Evolutionary conservation across 139 green algal species (phyloP), one percentile per base, ranked within the genome.

Genomic region (Picochlorum sp.): DNA sequence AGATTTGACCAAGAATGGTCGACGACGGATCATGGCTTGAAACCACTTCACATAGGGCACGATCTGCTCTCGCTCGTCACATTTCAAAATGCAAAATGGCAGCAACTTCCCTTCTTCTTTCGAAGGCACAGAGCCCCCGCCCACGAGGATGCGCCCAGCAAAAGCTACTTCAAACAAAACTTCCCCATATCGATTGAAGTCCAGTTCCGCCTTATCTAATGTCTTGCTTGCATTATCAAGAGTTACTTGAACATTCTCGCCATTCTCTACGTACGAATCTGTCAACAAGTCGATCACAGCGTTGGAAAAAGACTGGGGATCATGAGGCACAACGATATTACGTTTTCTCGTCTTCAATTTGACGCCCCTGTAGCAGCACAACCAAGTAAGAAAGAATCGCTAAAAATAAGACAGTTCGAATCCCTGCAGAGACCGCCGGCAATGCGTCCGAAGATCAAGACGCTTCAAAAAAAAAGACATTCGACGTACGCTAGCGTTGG

Each of bases 111-210:
- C 47, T 54, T n/a, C 47, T 15, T 59, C n/a, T 7, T 28, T 28
- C 51, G 20, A 30, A 30, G 74, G 77, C 68, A 80, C 85, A 32
- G 82, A 76, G 16, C 92, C 74, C 28, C 80, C 83, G 45, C 78
- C 82, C 28, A 77, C 80, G 51, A 96, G 72, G 20, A 86, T 81
- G 18, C 80, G 85, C n/a, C 90, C 90, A 16, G 85, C 84, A 74
- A 95, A 96, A 6, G 91, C 73, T 52, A 95, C 84, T 85, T 98
- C 91, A 28, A 75, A 97, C 14, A 98, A 78, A 2, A 90, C 92
- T 59, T 97, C 92, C 26, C 89, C 88, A 89, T 98, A 98, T 30
- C 92, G 80, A 3, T 72, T 87, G 64, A 95, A 98, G 69, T 98
- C 91, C 4, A 98, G 78, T 24, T 95, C 84, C 3, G 80, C 81